These are phyloP conservation scores for Leccinum uliginosum DNA, from an alignment of 768 basidiomycete species.

Conservation along the genomic window DNA sequence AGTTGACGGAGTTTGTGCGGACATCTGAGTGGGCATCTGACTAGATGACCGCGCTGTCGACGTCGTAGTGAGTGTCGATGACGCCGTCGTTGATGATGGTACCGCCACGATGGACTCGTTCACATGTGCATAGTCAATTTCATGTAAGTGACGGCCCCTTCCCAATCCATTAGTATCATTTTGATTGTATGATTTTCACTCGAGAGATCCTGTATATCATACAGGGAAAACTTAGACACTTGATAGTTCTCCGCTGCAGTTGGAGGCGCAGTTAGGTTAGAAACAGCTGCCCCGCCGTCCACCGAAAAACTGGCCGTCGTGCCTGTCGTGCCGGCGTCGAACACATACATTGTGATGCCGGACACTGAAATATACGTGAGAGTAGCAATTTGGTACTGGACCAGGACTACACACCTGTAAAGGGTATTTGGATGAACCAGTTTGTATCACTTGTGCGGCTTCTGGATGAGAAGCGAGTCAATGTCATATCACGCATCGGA, in stretches of 20 bases:
- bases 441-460: too few species aligned
- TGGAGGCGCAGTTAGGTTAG: slow-evolving; percentile 4
- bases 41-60: slow-evolving; percentile 64
- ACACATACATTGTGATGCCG: slow-evolving; percentile 26
- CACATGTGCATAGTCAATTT: slow-evolving; percentile 24
- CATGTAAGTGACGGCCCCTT: slow-evolving; percentile 14
- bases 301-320: slow-evolving; percentile 21
- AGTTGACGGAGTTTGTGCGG: neutral
- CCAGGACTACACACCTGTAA: too few species aligned
- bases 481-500: too few species aligned
- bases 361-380: too few species aligned
- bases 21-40: neutral
- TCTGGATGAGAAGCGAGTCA: too few species aligned
- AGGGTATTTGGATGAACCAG: too few species aligned
- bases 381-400: too few species aligned
- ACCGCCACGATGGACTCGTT: slow-evolving; percentile 21
- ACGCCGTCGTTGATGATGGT: slow-evolving; percentile 1
- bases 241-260: slow-evolving; percentile 13
- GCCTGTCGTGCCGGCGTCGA: slow-evolving; percentile 16
- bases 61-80: neutral
- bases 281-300: slow-evolving; percentile 7
- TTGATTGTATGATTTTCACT: slow-evolving; percentile 15
- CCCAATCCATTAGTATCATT: slow-evolving; percentile 24
- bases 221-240: slow-evolving; percentile 19
- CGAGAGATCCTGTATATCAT: slow-evolving; percentile 13